These are phyloP conservation scores for Eucalyptus marginata DNA, from an alignment of 345 rosid genomes.

Conservation along the genomic window DNA sequence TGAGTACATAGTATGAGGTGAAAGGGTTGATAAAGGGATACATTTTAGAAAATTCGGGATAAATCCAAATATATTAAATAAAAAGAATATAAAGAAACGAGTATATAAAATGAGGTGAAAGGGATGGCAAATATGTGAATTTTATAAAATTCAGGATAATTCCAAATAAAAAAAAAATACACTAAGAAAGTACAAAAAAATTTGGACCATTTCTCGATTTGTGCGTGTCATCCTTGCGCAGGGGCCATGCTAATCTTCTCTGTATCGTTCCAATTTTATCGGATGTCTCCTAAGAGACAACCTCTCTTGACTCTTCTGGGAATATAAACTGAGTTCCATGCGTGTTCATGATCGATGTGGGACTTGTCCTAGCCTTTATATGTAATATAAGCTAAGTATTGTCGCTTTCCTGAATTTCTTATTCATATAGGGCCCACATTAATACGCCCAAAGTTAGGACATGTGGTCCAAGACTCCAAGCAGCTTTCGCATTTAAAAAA, in stretches of 20 bases:
- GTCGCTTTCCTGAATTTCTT: neutral
- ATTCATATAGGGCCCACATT: neutral
- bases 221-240: neutral
- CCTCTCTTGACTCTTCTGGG: rapidly evolving
- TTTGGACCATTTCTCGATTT: neutral
- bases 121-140: too few species aligned
- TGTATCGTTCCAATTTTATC: neutral
- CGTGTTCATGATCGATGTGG: neutral
- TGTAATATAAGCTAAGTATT: neutral
- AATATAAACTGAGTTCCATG: neutral
- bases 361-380: neutral
- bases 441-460: neutral
- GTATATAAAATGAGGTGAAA: too few species aligned
- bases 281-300: neutral
- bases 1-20: too few species aligned
- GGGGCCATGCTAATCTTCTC: neutral
- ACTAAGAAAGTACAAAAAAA: neutral
- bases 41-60: too few species aligned
- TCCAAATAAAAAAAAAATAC: neutral
- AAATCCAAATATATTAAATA: too few species aligned
- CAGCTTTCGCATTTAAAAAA: neutral
- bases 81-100: too few species aligned
- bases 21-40: too few species aligned
- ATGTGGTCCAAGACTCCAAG: neutral
- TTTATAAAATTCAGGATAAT: neutral